A percentile compares a stretch with the other conserved stretches of the same genome.
phyloP scores from a whole-genome alignment of 495 filamentous ascomycete species.

The Collariella sp. region DNA sequence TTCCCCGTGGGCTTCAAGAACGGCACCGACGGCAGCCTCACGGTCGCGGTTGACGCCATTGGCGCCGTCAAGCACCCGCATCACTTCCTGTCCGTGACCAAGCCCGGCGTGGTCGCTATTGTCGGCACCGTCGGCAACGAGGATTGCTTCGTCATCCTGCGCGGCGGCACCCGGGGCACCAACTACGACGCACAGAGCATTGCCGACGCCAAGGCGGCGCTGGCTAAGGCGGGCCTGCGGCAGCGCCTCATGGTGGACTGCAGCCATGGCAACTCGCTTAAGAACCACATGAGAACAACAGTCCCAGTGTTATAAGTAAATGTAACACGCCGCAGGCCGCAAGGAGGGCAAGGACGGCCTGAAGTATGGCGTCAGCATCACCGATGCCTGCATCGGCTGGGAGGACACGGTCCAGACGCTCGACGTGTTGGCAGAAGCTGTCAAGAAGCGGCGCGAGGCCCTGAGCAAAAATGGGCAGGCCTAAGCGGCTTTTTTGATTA shows the following conservation, averaged over 20 bases:
- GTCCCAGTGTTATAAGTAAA: too few relatives aligned
- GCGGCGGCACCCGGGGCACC: constrained; percentile 85
- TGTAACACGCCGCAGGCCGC: too few relatives aligned
- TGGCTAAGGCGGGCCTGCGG: constrained; percentile 29
- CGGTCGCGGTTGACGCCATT: constrained; percentile 93
- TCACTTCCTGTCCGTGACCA: constrained; percentile 97
- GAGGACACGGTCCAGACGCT: constrained; percentile 82
- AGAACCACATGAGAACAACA: constrained; percentile 95
- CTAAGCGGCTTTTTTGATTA: too few relatives aligned
- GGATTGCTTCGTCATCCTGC: constrained; percentile 94
- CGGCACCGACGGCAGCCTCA: constrained; percentile 86
- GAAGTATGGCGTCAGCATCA: constrained; percentile 94
- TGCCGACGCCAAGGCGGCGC: constrained; percentile 28
- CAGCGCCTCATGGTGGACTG: constrained; percentile 95
- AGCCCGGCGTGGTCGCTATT: constrained; percentile 92
- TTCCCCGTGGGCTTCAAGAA: constrained; percentile 99
- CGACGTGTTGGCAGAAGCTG: constrained; percentile 69
- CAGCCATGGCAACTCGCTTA: constrained; percentile 91
- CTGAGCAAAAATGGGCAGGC: constrained; percentile 19
- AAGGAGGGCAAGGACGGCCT: constrained; percentile 79
- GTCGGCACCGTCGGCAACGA: constrained; percentile 94
- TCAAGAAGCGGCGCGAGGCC: constrained; percentile 55
- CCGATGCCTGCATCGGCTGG: constrained; percentile 94
- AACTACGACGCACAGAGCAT: constrained; percentile 91
- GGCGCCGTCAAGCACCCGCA: constrained; percentile 87